phyloP scores from a whole-genome alignment of 2,329 filamentous ascomycete species.

The Truncatella angustata region DNA sequence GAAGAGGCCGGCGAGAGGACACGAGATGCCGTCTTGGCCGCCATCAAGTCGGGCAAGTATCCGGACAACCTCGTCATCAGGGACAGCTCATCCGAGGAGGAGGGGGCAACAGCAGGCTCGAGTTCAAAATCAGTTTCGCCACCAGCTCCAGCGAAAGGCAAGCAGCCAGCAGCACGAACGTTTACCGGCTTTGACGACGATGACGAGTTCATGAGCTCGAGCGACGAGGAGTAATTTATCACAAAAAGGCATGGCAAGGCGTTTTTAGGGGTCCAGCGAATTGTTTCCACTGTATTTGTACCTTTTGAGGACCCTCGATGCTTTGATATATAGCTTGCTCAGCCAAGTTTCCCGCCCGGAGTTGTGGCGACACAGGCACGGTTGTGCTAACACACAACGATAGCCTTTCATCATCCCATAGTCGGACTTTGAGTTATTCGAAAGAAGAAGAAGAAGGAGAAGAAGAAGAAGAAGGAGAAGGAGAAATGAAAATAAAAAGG shows the following conservation, averaged over 20 bases:
- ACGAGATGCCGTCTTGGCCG: conserved; percentile 69
- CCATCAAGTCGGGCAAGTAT: conserved; percentile 64
- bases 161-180: conserved; percentile 36
- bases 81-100: conserved; percentile 31
- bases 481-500: too few relatives aligned
- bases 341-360: too few relatives aligned
- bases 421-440: too few relatives aligned
- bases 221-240: conserved; percentile 48
- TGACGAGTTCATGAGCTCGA: conserved; percentile 70
- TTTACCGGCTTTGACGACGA: conserved; percentile 81
- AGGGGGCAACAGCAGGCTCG: conserved; percentile 33
- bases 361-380: too few relatives aligned
- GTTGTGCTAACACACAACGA: too few relatives aligned
- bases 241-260: neutral
- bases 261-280: neutral
- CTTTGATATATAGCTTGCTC: too few relatives aligned
- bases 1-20: conserved; percentile 86
- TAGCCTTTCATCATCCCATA: too few relatives aligned
- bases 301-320: neutral
- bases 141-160: conserved; percentile 38
- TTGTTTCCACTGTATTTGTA: neutral
- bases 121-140: conserved; percentile 47
- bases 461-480: too few relatives aligned
- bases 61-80: conserved; percentile 56
- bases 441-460: too few relatives aligned